Conservation (phyloP, 176 grass and related monocot species). For the Avena insularis region DNA sequence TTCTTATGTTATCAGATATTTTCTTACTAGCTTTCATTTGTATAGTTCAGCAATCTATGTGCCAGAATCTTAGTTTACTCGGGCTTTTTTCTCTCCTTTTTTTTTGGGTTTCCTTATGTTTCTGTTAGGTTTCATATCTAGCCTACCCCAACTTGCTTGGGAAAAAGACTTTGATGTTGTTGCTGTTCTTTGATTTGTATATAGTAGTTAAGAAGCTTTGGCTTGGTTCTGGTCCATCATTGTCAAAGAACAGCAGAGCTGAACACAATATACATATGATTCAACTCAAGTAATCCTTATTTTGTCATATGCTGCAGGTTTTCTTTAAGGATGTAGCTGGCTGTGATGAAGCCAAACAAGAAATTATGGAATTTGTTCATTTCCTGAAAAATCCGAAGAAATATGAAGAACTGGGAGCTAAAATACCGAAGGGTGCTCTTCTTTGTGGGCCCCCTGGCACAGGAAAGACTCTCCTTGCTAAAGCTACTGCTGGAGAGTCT, state of each 20-base stretch:
- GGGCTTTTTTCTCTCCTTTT: too few species aligned
- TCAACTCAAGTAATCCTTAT: conserved; percentile 18
- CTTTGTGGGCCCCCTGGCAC: conserved; percentile 89
- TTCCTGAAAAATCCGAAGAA: conserved; percentile 97
- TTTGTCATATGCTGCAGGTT: conserved; percentile 56
- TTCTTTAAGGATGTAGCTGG: conserved; percentile 98
- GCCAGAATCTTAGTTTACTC: too few species aligned
- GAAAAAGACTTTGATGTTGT: too few species aligned
- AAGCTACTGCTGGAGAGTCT: conserved; percentile 95
- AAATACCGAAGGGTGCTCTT: conserved; percentile 97
- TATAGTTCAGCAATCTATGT: background rate
- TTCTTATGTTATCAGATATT: background rate
- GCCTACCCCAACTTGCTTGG: too few species aligned
- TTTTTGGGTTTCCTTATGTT: too few species aligned
- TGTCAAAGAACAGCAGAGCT: conserved; percentile 9
- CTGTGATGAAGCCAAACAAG: conserved; percentile 97
- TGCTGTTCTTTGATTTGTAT: too few species aligned
- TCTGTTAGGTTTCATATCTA: too few species aligned
- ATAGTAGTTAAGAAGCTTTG: conserved; percentile 13
- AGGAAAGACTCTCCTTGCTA: conserved; percentile 93
- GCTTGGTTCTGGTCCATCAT: conserved; percentile 23
- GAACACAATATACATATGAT: conserved; percentile 22
- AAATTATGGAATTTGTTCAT: conserved; percentile 99
- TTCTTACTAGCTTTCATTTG: background rate
- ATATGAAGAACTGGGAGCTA: conserved; percentile 91